Evolutionary conservation across 495 filamentous ascomycete species (phyloP), one percentile per base, ranked within the genome.

Genomic region (Hypoxylon intermedium): DNA sequence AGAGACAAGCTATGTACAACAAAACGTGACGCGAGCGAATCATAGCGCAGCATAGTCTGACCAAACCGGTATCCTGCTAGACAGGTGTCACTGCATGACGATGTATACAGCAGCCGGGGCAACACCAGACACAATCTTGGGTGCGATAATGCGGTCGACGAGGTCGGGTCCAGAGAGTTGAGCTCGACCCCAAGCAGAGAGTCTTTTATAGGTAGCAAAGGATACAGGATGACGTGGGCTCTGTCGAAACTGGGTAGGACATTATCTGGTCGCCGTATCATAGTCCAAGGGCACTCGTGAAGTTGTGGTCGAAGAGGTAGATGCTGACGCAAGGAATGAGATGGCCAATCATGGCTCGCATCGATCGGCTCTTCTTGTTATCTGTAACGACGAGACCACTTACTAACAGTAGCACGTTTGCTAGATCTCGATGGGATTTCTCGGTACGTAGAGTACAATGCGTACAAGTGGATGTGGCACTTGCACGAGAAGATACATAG

Each of bases 151-250:
- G 50, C 50, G 36, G 19, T 33, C 20, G 15, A 38, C 5, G 24
- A 13, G 33, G 42, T 53, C 41, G 49, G 42, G 42, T 48, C 23
- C 2, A 26, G 37, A 42, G 28, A 42, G 18, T 15, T 38, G 6
- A 23, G 18, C 28, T 54, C 13, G 23, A 37, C 37, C 18, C 1
- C 28, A 44, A 46, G 52, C 33, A 40, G 38, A 38, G 26, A 33
- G 41, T 33, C 21, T n/a, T n/a, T n/a, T n/a, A 11, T n/a, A 34
- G 2, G 9, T 47, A n/a, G 24, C 24, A 21, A 20, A 55, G 19
- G 37, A 50, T 33, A 9, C 24, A 33, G 18, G 60, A 63, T 63
- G 60, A 63, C 60, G 60, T 30, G 53, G 60, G 46, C 48, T 42
- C n/a, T 12, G 46, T 45, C 28, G 44, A 24, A 36, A 40, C 40